Percentiles rank a stretch among this genome's conserved stretches.
Evolutionary conservation across 352 stramenopile species (phyloP).

Genomic region (Phytophthora litchii): DNA sequence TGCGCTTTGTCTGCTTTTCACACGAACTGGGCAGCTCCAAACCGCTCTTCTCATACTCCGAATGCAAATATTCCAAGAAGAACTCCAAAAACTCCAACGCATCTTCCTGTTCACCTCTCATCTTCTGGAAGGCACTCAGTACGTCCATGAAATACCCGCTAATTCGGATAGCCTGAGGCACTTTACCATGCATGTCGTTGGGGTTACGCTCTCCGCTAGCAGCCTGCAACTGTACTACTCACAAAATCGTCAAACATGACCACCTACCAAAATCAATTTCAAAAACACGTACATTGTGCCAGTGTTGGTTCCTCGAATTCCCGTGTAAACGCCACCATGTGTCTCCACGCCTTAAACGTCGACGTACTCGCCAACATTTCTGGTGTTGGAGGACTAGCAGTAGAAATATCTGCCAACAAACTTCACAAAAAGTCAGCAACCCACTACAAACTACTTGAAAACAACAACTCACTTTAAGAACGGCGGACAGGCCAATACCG

Average conservation of each 20-base stretch:
- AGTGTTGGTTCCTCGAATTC: conserved; percentile 86
- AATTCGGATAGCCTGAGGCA: conserved; percentile 74
- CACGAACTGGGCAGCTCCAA: conserved; percentile 61
- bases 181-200: conserved; percentile 51
- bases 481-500: conserved; percentile 72
- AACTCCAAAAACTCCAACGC: conserved; percentile 89
- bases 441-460: neutral
- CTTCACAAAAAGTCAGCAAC: conserved; percentile 34
- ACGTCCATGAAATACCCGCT: conserved; percentile 86
- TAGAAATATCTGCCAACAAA: conserved; percentile 72
- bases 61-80: conserved; percentile 84
- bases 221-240: conserved; percentile 34
- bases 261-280: neutral
- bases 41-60: conserved; percentile 79
- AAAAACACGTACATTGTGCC: conserved; percentile 52
- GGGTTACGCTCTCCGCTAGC: conserved; percentile 22
- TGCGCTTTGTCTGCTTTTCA: conserved; percentile 66
- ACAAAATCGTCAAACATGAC: neutral
- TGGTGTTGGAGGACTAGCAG: conserved; percentile 40
- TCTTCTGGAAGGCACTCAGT: conserved; percentile 83
- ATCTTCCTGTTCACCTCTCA: conserved; percentile 82
- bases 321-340: conserved; percentile 81
- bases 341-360: conserved; percentile 73
- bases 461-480: conserved; percentile 72
- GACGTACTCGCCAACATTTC: conserved; percentile 51